A percentile compares a stretch with the other conserved stretches of the same genome.
These are phyloP conservation scores for Gossypium sturtianum DNA, from an alignment of 345 rosid species.

Conservation along the genomic window DNA sequence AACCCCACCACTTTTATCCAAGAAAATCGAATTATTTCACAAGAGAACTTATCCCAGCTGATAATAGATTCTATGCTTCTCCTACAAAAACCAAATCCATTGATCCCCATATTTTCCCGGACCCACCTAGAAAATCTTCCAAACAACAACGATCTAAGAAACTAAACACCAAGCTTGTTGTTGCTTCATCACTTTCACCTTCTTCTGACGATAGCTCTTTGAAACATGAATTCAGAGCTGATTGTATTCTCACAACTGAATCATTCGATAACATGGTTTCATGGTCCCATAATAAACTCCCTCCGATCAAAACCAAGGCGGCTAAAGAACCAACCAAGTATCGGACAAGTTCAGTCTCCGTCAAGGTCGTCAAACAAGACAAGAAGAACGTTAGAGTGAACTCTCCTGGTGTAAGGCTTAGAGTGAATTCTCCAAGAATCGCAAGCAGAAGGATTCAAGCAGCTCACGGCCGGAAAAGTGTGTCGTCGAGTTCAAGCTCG, in stretches of 20 bases:
- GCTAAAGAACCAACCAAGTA: conserved; percentile 13
- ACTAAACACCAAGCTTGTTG: conserved; percentile 15
- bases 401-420: conserved; percentile 70
- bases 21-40: conserved; percentile 64
- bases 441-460: conserved; percentile 30
- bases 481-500: conserved; percentile 25
- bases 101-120: conserved; percentile 12
- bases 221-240: conserved; percentile 59
- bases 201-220: conserved; percentile 22
- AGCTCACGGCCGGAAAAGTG: conserved; percentile 27
- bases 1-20: conserved; percentile 28
- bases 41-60: conserved; percentile 30
- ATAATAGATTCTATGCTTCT: conserved; percentile 17
- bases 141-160: conserved; percentile 21
- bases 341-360: conserved; percentile 22
- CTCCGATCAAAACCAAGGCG: conserved; percentile 35
- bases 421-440: conserved; percentile 62
- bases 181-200: conserved; percentile 22
- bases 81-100: conserved; percentile 10
- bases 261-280: conserved; percentile 5
- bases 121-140: conserved; percentile 38
- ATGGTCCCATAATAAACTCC: conserved; percentile 30
- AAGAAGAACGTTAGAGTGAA: conserved; percentile 10
- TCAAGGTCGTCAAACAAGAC: conserved; percentile 24
- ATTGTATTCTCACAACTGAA: conserved; percentile 40